phyloP scores from a whole-genome alignment of 306 rosid genomes.

The Ziziphus jujuba region DNA sequence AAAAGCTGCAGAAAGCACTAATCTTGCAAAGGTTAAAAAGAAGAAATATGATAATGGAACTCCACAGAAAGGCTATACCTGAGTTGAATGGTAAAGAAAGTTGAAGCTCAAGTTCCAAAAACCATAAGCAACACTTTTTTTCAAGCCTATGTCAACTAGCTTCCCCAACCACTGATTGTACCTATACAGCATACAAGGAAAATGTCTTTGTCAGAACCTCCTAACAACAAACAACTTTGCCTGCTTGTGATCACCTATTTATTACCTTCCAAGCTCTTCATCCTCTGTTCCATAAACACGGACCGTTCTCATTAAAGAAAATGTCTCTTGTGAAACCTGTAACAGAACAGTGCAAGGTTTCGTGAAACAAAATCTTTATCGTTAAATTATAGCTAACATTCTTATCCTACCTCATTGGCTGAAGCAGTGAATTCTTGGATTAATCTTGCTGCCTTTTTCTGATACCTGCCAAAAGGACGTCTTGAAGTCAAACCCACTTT shows the following conservation, averaged over 20 bases:
- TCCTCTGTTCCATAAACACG: slow-evolving; percentile 93
- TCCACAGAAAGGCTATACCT: slow-evolving; percentile 44
- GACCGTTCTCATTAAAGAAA: slow-evolving; percentile 87
- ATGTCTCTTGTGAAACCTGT: slow-evolving; percentile 95
- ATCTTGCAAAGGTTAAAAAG: background rate
- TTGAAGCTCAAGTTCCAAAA: slow-evolving; percentile 86
- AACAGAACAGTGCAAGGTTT: slow-evolving; percentile 15
- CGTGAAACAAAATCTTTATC: slow-evolving; percentile 13
- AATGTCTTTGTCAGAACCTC: slow-evolving; percentile 20
- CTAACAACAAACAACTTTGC: slow-evolving; percentile 12
- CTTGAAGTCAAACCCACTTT: slow-evolving; percentile 5
- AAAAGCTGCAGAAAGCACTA: background rate
- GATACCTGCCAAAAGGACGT: slow-evolving; percentile 57
- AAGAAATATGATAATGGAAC: slow-evolving; percentile 5
- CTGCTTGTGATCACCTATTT: slow-evolving; percentile 13
- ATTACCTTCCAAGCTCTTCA: slow-evolving; percentile 78
- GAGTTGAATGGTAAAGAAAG: slow-evolving; percentile 88
- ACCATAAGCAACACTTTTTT: slow-evolving; percentile 90
- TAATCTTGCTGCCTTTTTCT: slow-evolving; percentile 84
- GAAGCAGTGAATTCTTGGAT: slow-evolving; percentile 90
- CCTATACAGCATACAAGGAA: slow-evolving; percentile 39
- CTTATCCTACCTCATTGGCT: slow-evolving; percentile 73
- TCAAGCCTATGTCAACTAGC: slow-evolving; percentile 82
- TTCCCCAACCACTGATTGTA: slow-evolving; percentile 78
- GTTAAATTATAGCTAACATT: slow-evolving; percentile 20